Evolutionary conservation across 2,329 filamentous ascomycete species (phyloP).

Genomic region (Epichloe coenophiala): DNA sequence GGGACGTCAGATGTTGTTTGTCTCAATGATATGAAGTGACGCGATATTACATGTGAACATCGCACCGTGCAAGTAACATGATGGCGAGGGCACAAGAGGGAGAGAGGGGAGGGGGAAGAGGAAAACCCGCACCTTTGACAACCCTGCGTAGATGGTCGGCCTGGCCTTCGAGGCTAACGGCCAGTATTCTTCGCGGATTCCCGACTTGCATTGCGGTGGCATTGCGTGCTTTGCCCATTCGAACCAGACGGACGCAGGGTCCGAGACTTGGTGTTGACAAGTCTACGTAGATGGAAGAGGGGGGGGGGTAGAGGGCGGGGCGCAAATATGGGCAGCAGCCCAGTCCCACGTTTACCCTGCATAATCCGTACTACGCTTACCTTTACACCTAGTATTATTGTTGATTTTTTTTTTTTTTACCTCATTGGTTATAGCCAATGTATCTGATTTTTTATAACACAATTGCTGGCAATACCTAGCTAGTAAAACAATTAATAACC

Average conservation of each 20-base stretch:
- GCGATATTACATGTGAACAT: no score
- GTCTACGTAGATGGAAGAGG: not conserved
- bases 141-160: constrained; percentile 33
- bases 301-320: not conserved
- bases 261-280: no score
- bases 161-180: constrained; percentile 36
- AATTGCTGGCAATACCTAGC: no score
- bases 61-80: not conserved
- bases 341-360: no score
- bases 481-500: no score
- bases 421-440: no score
- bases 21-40: not conserved
- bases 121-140: constrained; percentile 33
- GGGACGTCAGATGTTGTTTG: not conserved
- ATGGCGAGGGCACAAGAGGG: not conserved
- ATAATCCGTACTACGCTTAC: no score
- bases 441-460: no score
- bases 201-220: not conserved
- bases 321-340: not conserved
- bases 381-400: no score
- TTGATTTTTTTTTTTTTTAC: no score
- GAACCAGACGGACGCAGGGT: not conserved
- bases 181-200: constrained; percentile 38
- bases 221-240: not conserved
- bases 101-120: not conserved